Evolutionary conservation across 2,329 filamentous ascomycete genomes (phyloP).

Genomic region (Aspergillus nomiae): DNA sequence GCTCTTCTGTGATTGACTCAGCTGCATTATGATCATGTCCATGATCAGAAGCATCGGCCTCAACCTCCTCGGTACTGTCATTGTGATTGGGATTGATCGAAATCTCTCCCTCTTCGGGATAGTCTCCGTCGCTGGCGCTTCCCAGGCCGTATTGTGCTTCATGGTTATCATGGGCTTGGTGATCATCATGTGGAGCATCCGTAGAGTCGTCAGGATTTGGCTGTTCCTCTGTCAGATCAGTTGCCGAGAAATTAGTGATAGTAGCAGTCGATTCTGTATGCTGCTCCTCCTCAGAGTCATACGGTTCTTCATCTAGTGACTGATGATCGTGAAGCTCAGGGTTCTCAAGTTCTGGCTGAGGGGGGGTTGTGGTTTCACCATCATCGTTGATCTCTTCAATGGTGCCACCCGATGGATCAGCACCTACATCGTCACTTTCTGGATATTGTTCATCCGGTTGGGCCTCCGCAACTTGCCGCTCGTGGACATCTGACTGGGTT

Average conservation of each 20-base stretch:
- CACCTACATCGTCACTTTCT: neutral
- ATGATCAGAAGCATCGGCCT: conserved; percentile 9
- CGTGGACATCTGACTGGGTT: conserved; percentile 8
- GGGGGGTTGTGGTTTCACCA: conserved; percentile 13
- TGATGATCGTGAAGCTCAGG: conserved; percentile 3
- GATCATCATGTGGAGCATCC: conserved; percentile 10
- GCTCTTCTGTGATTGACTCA: conserved; percentile 16
- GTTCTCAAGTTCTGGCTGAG: conserved; percentile 15
- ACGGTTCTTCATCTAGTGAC: conserved; percentile 20
- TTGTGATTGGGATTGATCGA: conserved; percentile 11
- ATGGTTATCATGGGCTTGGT: conserved; percentile 16
- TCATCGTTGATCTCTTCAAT: conserved; percentile 12
- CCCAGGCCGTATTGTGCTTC: conserved; percentile 39
- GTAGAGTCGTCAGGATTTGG: conserved; percentile 16
- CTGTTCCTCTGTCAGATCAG: conserved; percentile 18
- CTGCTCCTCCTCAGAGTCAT: conserved; percentile 34
- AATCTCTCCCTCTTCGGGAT: conserved; percentile 21
- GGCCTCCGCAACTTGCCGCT: neutral
- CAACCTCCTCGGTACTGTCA: conserved; percentile 16
- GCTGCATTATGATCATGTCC: conserved; percentile 14
- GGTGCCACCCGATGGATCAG: neutral
- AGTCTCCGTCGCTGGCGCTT: conserved; percentile 15
- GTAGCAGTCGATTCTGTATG: conserved; percentile 35
- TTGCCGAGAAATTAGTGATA: conserved; percentile 22
- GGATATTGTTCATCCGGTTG: neutral